A percentile compares a stretch with the other conserved stretches of the same genome.
Evolutionary conservation across 2,329 filamentous ascomycete species (phyloP).

Genomic region (Lasiodiplodia sp.): DNA sequence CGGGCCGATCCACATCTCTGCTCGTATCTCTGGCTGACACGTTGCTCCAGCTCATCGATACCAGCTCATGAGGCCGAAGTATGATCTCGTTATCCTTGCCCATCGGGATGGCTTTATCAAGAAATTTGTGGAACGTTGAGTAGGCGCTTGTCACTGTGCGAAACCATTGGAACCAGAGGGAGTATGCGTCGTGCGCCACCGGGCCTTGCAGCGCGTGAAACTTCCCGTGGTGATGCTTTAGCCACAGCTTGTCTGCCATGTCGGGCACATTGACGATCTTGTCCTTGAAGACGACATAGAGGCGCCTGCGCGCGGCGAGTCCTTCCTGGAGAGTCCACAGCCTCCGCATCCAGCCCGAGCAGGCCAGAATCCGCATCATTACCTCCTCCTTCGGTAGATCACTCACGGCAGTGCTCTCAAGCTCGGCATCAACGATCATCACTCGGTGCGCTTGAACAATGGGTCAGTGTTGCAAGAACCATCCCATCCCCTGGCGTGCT

Average conservation of each 20-base stretch:
- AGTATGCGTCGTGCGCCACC: background rate
- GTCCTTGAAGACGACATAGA: conserved; percentile 1
- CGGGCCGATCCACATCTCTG: background rate
- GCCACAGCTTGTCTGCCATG: background rate
- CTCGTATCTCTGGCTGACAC: background rate
- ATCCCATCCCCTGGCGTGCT: background rate
- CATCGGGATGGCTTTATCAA: background rate
- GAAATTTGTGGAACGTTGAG: background rate
- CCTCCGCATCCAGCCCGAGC: conserved; percentile 2
- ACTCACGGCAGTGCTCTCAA: background rate
- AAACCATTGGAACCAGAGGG: background rate
- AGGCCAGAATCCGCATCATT: background rate
- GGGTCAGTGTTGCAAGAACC: background rate
- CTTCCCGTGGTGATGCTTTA: background rate
- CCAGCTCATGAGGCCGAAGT: background rate
- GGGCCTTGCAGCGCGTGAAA: background rate
- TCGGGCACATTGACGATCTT: background rate
- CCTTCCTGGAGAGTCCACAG: background rate
- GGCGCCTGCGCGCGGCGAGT: background rate
- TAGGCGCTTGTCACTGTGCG: background rate
- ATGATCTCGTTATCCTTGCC: background rate
- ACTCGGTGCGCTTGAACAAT: background rate
- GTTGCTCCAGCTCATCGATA: background rate
- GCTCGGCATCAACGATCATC: background rate
- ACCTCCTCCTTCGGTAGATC: background rate